A percentile compares a stretch with the other conserved stretches of the same genome.
These are phyloP conservation scores for Thielaviopsis populi DNA, from an alignment of 2,329 filamentous ascomycete genomes.

Conservation along the genomic window DNA sequence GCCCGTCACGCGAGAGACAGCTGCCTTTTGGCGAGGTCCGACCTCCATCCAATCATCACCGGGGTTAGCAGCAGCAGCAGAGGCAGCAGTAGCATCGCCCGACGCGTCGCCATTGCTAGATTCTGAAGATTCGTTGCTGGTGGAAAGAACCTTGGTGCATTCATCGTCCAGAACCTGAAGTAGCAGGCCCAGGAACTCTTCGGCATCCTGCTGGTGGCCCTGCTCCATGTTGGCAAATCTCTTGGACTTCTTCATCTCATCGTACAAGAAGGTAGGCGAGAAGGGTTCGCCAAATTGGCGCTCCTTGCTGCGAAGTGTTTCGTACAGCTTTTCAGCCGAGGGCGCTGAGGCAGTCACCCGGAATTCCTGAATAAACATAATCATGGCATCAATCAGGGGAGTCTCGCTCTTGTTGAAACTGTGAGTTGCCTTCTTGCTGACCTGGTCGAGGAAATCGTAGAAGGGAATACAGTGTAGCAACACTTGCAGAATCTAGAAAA, in stretches of 20 bases:
- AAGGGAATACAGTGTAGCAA: slow-evolving; percentile 89
- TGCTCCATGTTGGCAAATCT: slow-evolving; percentile 64
- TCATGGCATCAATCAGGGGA: slow-evolving; percentile 88
- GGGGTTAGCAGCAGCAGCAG: slow-evolving; percentile 20
- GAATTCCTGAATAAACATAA: slow-evolving; percentile 92
- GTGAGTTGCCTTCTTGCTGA: slow-evolving; percentile 68
- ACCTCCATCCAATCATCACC: slow-evolving; percentile 82
- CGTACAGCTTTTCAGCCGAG: slow-evolving; percentile 56
- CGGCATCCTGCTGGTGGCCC: slow-evolving; percentile 93
- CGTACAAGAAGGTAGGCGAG: slow-evolving; percentile 87
- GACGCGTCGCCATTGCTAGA: slow-evolving; percentile 18
- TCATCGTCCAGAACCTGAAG: slow-evolving; percentile 89
- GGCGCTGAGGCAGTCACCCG: slow-evolving; percentile 66
- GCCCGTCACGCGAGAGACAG: slow-evolving; percentile 75
- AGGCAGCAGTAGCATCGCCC: background rate
- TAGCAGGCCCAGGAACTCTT: slow-evolving; percentile 89
- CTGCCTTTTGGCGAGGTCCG: slow-evolving; percentile 75
- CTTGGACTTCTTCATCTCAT: slow-evolving; percentile 72
- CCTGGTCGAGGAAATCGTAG: slow-evolving; percentile 80
- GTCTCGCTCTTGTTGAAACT: slow-evolving; percentile 84
- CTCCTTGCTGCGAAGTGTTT: slow-evolving; percentile 64
- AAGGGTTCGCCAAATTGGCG: slow-evolving; percentile 83
- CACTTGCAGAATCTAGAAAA: slow-evolving; percentile 70
- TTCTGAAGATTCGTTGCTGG: slow-evolving; percentile 24
- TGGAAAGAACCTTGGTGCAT: slow-evolving; percentile 61